Base-by-base conservation (phyloP, 495 filamentous ascomycete species). In the Sabuloglossum arenarium region DNA sequence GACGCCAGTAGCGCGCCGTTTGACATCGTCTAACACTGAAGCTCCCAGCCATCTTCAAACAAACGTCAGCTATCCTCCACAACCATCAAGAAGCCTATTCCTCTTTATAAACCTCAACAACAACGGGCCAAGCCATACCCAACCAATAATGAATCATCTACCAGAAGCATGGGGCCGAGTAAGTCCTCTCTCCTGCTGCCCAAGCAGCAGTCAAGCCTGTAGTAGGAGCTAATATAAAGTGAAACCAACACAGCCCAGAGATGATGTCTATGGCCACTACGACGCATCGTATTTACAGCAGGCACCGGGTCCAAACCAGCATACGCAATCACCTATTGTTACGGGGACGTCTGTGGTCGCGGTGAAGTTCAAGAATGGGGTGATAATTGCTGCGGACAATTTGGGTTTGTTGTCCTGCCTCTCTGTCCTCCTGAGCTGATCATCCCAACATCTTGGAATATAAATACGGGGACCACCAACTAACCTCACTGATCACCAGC, bases 161-260 rank as follows among this genome's bases (percentile, higher is more conserved):
- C 90, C 90, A 58, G 85, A 94, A 80, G 82, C 81, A 62, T 97
- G 90, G 90, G 90, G 90, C 66, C 84, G 90, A 71, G 91, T 96
- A 86, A 66, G 80, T 70, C 59, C 57, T 47, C 27, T 60, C 39
- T 51, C 57, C 61, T 57, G 19, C 53, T 37, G n/a, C n/a, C n/a
- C n/a, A n/a, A n/a, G n/a, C 21, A 43, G 39, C 16, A 39, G 3
- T 12, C 34, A 8, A 12, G 6, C 34, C 30, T 32, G 14, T 12
- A 9, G 34, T 16, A 16, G 14, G 6, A 16, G 28, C 39, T 45
- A 55, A 34, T 14, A 5, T 25, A 16, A 3, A 24, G n/a, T 23
- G 31, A 21, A 27, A 55, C 55, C 56, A 53, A 43, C 65, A 43
- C 65, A 95, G 90, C 89, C 90, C 66, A 79, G 90, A 69, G 84